phyloP scores from a whole-genome alignment of 1,284 basidiomycete species.

The Tilletia indica region DNA sequence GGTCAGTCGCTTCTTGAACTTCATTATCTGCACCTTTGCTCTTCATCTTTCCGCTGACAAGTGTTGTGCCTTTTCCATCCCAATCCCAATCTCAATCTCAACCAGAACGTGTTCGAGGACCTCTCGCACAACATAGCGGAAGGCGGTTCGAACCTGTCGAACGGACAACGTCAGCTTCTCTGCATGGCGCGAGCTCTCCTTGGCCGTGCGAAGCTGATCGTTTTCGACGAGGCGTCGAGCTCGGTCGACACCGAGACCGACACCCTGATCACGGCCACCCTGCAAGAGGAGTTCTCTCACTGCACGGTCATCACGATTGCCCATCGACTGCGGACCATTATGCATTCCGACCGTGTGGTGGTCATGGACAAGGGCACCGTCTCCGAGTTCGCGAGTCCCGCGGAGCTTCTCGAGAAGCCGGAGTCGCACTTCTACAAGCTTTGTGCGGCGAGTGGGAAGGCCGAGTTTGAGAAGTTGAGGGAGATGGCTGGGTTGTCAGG shows the following conservation, averaged over 20 bases:
- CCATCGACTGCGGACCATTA: constrained; percentile 60
- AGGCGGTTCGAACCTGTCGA: constrained; percentile 49
- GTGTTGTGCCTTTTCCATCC: no score
- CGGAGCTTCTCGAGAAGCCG: constrained; percentile 54
- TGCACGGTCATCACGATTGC: constrained; percentile 82
- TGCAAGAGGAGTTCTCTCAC: constrained; percentile 73
- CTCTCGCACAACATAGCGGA: constrained; percentile 43
- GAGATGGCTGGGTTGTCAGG: constrained; percentile 4
- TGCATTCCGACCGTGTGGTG: constrained; percentile 59
- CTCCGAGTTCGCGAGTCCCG: constrained; percentile 60
- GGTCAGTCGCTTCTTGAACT: no score
- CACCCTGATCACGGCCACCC: constrained; percentile 68
- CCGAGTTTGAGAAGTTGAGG: constrained; percentile 28
- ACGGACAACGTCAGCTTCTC: constrained; percentile 51
- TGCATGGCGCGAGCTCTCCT: constrained; percentile 51
- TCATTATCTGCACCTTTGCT: no score
- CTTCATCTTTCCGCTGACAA: no score
- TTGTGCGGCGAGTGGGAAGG: constrained; percentile 40
- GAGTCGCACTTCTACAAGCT: constrained; percentile 38
- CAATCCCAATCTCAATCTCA: no score
- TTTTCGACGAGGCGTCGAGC: constrained; percentile 54
- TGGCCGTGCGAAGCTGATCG: constrained; percentile 41
- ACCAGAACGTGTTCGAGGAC: constrained; percentile 25
- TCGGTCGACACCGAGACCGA: constrained; percentile 49
- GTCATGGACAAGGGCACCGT: constrained; percentile 60